These are phyloP conservation scores for Byssothecium circinans DNA, from an alignment of 2,329 filamentous ascomycete genomes.

Conservation along the genomic window DNA sequence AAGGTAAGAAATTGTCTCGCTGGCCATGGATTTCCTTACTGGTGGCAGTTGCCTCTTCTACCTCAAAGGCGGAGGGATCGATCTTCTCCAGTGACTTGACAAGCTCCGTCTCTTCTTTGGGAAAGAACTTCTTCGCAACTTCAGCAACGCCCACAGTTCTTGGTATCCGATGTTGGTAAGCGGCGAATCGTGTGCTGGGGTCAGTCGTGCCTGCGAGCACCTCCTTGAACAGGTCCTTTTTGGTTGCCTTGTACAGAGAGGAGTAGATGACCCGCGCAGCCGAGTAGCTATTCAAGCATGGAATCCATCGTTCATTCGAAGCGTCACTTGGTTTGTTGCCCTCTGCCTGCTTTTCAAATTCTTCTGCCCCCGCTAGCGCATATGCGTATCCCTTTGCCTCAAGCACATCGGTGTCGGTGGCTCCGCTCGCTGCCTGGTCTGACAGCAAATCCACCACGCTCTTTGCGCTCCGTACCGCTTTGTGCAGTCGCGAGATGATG, in stretches of 20 bases:
- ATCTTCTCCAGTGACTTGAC: conserved; percentile 69
- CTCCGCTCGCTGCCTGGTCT: conserved; percentile 64
- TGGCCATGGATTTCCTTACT: conserved; percentile 42
- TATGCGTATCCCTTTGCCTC: conserved; percentile 84
- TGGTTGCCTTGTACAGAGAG: conserved; percentile 66
- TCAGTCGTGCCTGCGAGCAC: conserved; percentile 84
- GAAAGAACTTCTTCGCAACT: conserved; percentile 79
- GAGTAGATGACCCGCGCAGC: conserved; percentile 80
- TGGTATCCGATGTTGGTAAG: conserved; percentile 86
- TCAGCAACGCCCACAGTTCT: conserved; percentile 79
- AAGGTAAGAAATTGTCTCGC: neutral
- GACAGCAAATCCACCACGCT: conserved; percentile 68
- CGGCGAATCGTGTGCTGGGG: conserved; percentile 89
- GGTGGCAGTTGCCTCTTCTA: conserved; percentile 53
- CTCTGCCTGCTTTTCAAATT: conserved; percentile 78
- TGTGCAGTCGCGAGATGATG: conserved; percentile 83
- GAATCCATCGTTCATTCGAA: conserved; percentile 66
- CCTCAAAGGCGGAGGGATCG: conserved; percentile 56
- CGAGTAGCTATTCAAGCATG: conserved; percentile 74
- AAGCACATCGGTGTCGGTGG: conserved; percentile 70
- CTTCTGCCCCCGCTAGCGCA: conserved; percentile 72
- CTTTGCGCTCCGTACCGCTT: conserved; percentile 72
- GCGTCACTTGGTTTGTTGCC: conserved; percentile 43
- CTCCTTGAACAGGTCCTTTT: conserved; percentile 81
- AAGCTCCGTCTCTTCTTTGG: conserved; percentile 63